Evolutionary conservation across 768 basidiomycete species (phyloP).

Genomic region (Suillus plorans): DNA sequence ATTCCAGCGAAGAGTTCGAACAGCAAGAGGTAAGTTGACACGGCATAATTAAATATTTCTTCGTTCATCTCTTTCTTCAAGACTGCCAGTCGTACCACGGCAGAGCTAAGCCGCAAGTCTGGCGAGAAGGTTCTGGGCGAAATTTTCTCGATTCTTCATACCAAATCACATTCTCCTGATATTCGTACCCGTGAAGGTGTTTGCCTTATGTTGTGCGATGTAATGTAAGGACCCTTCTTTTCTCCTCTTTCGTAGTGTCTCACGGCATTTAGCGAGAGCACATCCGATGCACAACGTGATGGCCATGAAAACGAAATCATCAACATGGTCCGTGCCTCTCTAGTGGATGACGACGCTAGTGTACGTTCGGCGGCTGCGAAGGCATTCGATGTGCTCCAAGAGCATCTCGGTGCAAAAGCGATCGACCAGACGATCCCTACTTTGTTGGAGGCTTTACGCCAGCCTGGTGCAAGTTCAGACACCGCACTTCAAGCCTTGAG

Average conservation of each 20-base stretch:
- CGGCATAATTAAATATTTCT: neutral
- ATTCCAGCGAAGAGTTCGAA: conserved; percentile 78
- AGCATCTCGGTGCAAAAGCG: conserved; percentile 84
- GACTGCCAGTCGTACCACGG: conserved; percentile 87
- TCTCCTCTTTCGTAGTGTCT: neutral
- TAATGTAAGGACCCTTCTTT: conserved; percentile 59
- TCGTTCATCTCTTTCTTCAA: conserved; percentile 31
- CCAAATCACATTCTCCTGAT: conserved; percentile 61
- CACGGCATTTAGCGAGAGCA: conserved; percentile 61
- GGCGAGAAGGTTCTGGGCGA: conserved; percentile 89
- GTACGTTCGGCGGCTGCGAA: conserved; percentile 90
- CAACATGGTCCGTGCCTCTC: conserved; percentile 73
- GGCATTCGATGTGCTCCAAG: conserved; percentile 90
- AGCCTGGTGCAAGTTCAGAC: conserved; percentile 91
- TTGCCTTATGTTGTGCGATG: conserved; percentile 82
- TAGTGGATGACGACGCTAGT: conserved; percentile 85
- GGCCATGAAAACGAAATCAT: conserved; percentile 90
- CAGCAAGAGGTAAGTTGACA: conserved; percentile 74
- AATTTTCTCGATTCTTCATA: conserved; percentile 76
- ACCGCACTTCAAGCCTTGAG: conserved; percentile 90
- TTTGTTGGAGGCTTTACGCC: conserved; percentile 85
- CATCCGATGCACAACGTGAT: conserved; percentile 80
- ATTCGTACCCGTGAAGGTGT: conserved; percentile 76
- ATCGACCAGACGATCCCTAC: conserved; percentile 98
- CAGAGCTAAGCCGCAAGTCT: conserved; percentile 92